These are phyloP conservation scores for Sporothrix brasiliensis DNA, from an alignment of 2,329 filamentous ascomycete genomes.

Conservation along the genomic window DNA sequence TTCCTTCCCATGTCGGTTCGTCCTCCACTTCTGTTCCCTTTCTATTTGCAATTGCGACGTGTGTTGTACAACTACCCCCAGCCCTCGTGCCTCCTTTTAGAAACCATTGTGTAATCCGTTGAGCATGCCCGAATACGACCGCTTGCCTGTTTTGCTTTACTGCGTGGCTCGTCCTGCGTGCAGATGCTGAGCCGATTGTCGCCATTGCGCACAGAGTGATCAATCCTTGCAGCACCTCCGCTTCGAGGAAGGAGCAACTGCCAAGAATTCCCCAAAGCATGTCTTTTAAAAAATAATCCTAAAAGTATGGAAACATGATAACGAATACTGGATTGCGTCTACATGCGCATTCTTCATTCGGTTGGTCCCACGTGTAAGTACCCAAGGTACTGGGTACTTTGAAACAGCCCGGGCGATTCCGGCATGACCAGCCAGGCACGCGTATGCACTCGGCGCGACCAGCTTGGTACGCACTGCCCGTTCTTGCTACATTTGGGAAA, in stretches of 20 bases:
- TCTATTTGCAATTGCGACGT: background rate
- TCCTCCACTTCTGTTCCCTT: conserved; percentile 2
- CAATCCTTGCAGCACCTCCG: background rate
- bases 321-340: background rate
- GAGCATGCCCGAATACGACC: conserved; percentile 11
- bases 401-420: conserved; percentile 32
- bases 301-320: background rate
- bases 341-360: conserved; percentile 3
- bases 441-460: background rate
- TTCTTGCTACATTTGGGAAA: conserved; percentile 22
- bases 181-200: background rate
- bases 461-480: background rate
- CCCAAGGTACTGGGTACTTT: conserved; percentile 29
- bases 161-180: background rate
- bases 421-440: conserved; percentile 25
- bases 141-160: conserved; percentile 3
- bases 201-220: conserved; percentile 3
- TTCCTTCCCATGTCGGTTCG: background rate
- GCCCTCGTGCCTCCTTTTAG: background rate
- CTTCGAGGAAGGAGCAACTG: conserved; percentile 2
- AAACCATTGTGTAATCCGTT: conserved; percentile 3
- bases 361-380: conserved; percentile 28
- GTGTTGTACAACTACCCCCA: background rate
- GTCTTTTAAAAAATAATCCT: too few species aligned
- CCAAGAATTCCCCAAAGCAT: background rate